Evolutionary conservation across 352 stramenopile species (phyloP).

Genomic region (Globisporangium echinulatum): DNA sequence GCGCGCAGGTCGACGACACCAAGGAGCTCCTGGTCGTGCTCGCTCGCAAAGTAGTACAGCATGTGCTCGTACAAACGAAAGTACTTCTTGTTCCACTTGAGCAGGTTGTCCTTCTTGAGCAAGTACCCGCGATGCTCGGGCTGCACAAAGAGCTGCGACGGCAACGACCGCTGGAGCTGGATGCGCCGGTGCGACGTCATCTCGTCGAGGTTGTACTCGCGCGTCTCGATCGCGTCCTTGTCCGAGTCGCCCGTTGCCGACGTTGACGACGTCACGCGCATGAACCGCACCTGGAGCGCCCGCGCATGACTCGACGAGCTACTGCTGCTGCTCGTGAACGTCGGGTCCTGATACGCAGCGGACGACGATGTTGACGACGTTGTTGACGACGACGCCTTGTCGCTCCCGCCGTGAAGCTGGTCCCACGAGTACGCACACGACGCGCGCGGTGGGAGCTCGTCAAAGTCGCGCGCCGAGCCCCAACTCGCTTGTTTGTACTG

Average conservation of each 20-base stretch:
- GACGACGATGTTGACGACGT: slow-evolving; percentile 45
- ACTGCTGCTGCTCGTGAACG: slow-evolving; percentile 45
- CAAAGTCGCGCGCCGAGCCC: slow-evolving; percentile 63
- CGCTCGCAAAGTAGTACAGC: slow-evolving; percentile 86
- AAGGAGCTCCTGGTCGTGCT: slow-evolving; percentile 76
- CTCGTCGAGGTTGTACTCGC: slow-evolving; percentile 85
- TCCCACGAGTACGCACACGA: slow-evolving; percentile 87
- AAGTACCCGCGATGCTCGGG: slow-evolving; percentile 77
- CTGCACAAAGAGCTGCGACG: slow-evolving; percentile 71
- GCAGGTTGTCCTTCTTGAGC: slow-evolving; percentile 83
- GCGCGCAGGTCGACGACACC: slow-evolving; percentile 77
- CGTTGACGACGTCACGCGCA: slow-evolving; percentile 79
- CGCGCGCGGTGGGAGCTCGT: slow-evolving; percentile 62
- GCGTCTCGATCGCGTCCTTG: slow-evolving; percentile 79
- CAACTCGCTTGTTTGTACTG: slow-evolving; percentile 81
- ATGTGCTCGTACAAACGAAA: slow-evolving; percentile 85
- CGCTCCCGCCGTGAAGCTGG: slow-evolving; percentile 59
- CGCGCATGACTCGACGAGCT: slow-evolving; percentile 50
- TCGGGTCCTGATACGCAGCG: slow-evolving; percentile 56
- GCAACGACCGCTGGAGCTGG: slow-evolving; percentile 75
- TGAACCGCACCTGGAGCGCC: slow-evolving; percentile 82
- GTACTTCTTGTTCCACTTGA: slow-evolving; percentile 88
- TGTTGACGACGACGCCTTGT: slow-evolving; percentile 44
- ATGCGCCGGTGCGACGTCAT: slow-evolving; percentile 79
- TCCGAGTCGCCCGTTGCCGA: slow-evolving; percentile 39